phyloP scores from a whole-genome alignment of 345 rosid species.

The Litchi chinensis region DNA sequence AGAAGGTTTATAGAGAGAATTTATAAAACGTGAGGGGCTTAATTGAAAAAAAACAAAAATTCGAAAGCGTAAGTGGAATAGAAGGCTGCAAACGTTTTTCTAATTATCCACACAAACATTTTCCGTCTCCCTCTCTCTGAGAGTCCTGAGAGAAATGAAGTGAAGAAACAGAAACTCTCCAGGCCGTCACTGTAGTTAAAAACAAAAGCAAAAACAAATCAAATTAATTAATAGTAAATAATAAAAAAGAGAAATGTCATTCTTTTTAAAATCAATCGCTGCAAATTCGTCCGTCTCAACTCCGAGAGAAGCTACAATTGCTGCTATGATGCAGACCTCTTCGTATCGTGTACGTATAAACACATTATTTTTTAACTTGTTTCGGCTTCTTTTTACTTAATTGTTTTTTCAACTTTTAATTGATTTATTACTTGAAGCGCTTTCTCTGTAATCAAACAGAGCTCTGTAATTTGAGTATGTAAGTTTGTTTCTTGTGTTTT shows the following conservation, averaged over 20 bases:
- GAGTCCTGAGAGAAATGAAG: neutral
- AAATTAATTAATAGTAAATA: neutral
- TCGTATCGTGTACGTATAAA: constrained; percentile 51
- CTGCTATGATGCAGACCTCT: constrained; percentile 64
- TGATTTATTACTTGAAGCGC: too few species aligned
- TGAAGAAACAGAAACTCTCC: constrained; percentile 10
- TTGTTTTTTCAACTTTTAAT: too few species aligned
- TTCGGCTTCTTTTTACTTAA: too few species aligned
- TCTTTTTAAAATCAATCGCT: constrained; percentile 54
- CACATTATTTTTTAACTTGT: too few species aligned
- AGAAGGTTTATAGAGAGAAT: neutral
- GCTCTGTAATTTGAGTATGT: neutral
- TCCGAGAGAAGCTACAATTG: constrained; percentile 53
- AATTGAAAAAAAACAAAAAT: neutral
- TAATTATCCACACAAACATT: constrained; percentile 24
- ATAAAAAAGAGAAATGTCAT: constrained; percentile 31
- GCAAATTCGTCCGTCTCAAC: constrained; percentile 43
- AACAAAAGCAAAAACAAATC: neutral
- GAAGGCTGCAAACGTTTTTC: constrained; percentile 10
- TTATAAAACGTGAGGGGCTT: neutral
- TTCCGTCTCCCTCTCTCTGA: too few species aligned
- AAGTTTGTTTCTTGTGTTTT: neutral
- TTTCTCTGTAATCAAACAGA: constrained; percentile 9
- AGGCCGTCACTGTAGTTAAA: neutral
- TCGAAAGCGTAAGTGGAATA: neutral